These are phyloP conservation scores for Backusella tuberculispora DNA, from an alignment of 192 early-diverging fungal species.

Conservation along the genomic window DNA sequence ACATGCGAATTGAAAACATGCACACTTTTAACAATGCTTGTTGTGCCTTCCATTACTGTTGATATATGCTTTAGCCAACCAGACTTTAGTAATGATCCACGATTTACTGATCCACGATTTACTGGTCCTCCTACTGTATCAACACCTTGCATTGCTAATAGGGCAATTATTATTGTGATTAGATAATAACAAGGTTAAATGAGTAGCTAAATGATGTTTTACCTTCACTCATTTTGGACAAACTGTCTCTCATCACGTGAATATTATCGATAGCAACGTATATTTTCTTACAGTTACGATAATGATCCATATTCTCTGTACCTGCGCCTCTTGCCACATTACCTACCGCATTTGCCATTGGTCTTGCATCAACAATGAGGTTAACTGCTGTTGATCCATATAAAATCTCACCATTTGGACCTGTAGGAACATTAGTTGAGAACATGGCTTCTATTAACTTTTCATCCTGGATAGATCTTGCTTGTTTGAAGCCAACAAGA, in stretches of 20 bases:
- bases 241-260: constrained; percentile 94
- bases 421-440: constrained; percentile 58
- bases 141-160: constrained; percentile 54
- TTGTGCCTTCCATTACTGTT: constrained; percentile 79
- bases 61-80: constrained; percentile 90
- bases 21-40: constrained; percentile 80
- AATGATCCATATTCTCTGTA: constrained; percentile 94
- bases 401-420: constrained; percentile 43
- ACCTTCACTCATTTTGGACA: constrained; percentile 85
- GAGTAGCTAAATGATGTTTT: constrained; percentile 19
- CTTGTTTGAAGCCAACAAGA: constrained; percentile 94
- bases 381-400: constrained; percentile 65
- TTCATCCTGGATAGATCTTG: constrained; percentile 96
- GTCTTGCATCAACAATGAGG: constrained; percentile 95
- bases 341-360: constrained; percentile 91
- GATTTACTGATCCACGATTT: constrained; percentile 41
- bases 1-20: constrained; percentile 80
- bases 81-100: constrained; percentile 63
- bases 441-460: constrained; percentile 95
- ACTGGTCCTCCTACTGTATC: constrained; percentile 46
- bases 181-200: not conserved
- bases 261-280: constrained; percentile 98
- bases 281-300: constrained; percentile 82
- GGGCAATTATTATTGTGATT: constrained; percentile 5
- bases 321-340: constrained; percentile 94